Evolutionary conservation across 139 green algal genomes (phyloP).

Genomic region (Volvox africanus): DNA sequence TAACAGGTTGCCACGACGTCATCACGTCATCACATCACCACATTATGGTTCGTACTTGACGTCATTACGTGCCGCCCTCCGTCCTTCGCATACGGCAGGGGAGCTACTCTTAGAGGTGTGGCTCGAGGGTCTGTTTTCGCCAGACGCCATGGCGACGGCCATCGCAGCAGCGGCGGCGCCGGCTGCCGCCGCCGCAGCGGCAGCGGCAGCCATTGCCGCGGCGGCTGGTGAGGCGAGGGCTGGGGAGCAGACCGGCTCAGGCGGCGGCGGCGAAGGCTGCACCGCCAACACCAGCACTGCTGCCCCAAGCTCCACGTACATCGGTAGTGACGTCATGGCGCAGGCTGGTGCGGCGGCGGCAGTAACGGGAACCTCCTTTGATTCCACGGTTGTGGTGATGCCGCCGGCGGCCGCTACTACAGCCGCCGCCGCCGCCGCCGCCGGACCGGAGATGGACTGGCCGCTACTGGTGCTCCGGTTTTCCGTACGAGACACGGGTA

Average conservation of each 20-base stretch:
- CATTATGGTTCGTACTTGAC: no score
- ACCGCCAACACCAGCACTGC: neutral
- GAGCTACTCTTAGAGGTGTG: slow-evolving; percentile 83
- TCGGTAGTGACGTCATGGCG: neutral
- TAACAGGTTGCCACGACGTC: no score
- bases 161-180: slow-evolving; percentile 1
- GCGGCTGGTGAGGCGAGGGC: neutral
- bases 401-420: neutral
- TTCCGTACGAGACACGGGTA: slow-evolving; percentile 84
- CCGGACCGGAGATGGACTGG: slow-evolving; percentile 25
- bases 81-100: neutral
- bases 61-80: no score
- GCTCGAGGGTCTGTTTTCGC: slow-evolving; percentile 4
- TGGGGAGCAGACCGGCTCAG: neutral
- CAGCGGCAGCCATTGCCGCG: neutral
- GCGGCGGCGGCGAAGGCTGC: neutral
- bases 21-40: no score
- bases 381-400: neutral
- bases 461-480: slow-evolving; percentile 69
- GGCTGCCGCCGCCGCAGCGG: neutral
- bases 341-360: neutral
- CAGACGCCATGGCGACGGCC: neutral
- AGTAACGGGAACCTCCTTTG: neutral
- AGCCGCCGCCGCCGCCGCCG: neutral
- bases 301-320: no score